Percentiles rank a stretch among this genome's conserved stretches.
Conservation (phyloP, 768 basidiomycete species). For the Neoboletus subvelutipes region DNA sequence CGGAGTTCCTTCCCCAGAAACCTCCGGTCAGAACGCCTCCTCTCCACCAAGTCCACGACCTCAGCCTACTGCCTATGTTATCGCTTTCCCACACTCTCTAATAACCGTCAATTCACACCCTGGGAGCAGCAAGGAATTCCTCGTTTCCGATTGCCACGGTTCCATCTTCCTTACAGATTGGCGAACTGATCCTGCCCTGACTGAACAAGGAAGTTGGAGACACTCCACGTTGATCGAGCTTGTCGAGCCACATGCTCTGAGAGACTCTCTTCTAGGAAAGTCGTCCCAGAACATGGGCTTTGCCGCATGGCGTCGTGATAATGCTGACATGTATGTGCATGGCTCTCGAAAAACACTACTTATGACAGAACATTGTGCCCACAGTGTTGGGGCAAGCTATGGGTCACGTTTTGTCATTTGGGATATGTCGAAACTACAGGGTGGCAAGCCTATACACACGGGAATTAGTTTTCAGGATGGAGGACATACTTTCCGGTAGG, state of each 20-base stretch:
- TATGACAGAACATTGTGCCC: neutral
- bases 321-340: slow-evolving; percentile 65
- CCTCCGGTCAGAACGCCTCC: slow-evolving; percentile 29
- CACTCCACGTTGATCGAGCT: slow-evolving; percentile 70
- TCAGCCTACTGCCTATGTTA: slow-evolving; percentile 77
- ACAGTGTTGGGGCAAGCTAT: slow-evolving; percentile 73
- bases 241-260: slow-evolving; percentile 63
- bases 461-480: slow-evolving; percentile 68
- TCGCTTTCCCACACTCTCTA: slow-evolving; percentile 72
- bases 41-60: slow-evolving; percentile 40
- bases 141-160: slow-evolving; percentile 74
- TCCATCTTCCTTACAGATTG: slow-evolving; percentile 80
- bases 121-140: slow-evolving; percentile 71
- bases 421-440: slow-evolving; percentile 70
- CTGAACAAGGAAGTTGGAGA: slow-evolving; percentile 54
- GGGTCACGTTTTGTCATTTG: slow-evolving; percentile 73
- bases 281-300: slow-evolving; percentile 52
- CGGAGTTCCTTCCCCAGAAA: slow-evolving; percentile 32
- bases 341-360: neutral
- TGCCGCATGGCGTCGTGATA: slow-evolving; percentile 69
- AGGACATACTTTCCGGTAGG: slow-evolving; percentile 63
- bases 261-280: slow-evolving; percentile 48
- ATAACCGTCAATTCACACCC: slow-evolving; percentile 69
- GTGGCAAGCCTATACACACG: slow-evolving; percentile 68
- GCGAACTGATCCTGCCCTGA: slow-evolving; percentile 65